phyloP scores from a whole-genome alignment of 805 yeast species.

The Yarrowia sp. region DNA sequence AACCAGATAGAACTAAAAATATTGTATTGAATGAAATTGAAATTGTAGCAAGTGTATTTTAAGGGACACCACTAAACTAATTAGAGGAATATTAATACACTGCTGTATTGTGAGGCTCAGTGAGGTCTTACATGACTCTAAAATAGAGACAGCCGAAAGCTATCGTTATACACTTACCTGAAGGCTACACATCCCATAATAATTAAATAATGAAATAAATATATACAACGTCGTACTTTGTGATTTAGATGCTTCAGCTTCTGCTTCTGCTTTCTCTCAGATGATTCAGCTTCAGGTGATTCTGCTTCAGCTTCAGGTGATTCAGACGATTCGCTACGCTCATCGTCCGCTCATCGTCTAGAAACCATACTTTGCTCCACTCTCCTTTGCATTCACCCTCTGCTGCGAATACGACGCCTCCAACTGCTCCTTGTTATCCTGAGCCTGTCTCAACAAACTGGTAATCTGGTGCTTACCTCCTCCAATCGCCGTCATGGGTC shows the following conservation, averaged over 20 bases:
- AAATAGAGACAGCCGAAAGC: no score
- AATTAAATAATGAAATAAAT: not conserved
- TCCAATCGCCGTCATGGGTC: conserved; percentile 37
- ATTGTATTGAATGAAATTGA: not conserved
- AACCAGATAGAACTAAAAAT: not conserved
- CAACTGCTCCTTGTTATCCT: conserved; percentile 38
- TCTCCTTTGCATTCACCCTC: conserved; percentile 34
- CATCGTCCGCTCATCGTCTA: not conserved
- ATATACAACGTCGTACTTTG: not conserved
- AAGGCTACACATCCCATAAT: no score
- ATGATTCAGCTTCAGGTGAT: no score
- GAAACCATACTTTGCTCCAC: conserved; percentile 28
- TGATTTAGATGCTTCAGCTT: no score
- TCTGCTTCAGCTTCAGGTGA: no score
- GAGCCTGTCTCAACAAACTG: conserved; percentile 37
- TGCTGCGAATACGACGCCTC: conserved; percentile 37
- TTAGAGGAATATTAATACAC: no score
- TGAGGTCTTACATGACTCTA: no score
- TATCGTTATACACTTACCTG: not conserved
- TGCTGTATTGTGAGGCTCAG: no score
- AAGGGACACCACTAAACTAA: no score
- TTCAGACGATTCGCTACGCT: not conserved
- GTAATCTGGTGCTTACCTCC: conserved; percentile 41
- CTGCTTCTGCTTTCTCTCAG: no score
- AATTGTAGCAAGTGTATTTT: no score